Conservation (phyloP, 257 asterid genomes). For the Penstemon davidsonii region DNA sequence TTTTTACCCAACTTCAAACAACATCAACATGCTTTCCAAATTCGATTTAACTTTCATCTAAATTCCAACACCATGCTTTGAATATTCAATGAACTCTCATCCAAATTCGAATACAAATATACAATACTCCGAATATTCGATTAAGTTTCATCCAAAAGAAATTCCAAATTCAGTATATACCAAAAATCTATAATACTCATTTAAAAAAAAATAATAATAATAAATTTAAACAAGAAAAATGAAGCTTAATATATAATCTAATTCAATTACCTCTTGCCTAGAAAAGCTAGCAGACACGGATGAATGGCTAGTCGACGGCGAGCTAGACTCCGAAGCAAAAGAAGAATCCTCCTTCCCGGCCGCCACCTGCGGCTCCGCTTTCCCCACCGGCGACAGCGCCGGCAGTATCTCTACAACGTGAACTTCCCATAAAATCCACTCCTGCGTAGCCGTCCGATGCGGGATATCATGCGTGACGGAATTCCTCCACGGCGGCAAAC, state of each 20-base stretch:
- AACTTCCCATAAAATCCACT: conserved; percentile 87
- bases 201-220: no score
- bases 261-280: conserved; percentile 58
- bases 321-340: conserved; percentile 53
- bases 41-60: background rate
- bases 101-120: conserved; percentile 13
- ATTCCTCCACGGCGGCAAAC: conserved; percentile 93
- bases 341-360: conserved; percentile 48
- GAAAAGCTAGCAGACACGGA: conserved; percentile 61
- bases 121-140: conserved; percentile 14
- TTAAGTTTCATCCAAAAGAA: background rate
- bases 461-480: conserved; percentile 92
- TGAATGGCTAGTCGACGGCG: conserved; percentile 57
- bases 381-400: conserved; percentile 39
- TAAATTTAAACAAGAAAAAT: background rate
- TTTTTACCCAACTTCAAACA: background rate
- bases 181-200: background rate
- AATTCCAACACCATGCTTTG: conserved; percentile 14
- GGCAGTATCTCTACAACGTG: conserved; percentile 60
- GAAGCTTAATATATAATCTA: background rate
- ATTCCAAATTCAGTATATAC: conserved; percentile 7
- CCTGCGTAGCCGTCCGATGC: conserved; percentile 74
- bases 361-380: conserved; percentile 29
- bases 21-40: background rate
- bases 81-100: conserved; percentile 22